phyloP scores from a whole-genome alignment of 2,329 filamentous ascomycete species.

The Clarireedia homoeocarpa region DNA sequence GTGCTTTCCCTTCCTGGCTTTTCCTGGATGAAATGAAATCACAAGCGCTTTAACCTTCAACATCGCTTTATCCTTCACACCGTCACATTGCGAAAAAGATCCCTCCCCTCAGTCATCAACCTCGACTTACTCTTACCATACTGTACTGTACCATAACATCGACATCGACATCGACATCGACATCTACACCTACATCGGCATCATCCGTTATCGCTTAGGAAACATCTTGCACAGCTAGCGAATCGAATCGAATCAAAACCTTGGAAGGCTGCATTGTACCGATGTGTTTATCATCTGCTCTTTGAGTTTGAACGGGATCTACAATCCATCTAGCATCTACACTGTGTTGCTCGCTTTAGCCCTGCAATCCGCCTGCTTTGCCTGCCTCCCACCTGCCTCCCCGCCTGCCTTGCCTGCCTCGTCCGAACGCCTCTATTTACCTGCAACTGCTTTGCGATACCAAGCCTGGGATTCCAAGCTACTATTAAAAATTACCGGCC shows the following conservation, averaged over 20 bases:
- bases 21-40: background rate
- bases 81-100: background rate
- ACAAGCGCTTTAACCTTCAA: background rate
- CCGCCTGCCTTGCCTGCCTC: background rate
- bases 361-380: background rate
- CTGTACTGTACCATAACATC: background rate
- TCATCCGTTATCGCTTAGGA: too few relatives aligned
- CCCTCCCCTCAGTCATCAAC: background rate
- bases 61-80: background rate
- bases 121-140: background rate
- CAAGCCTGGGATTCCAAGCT: background rate
- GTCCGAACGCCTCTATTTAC: background rate
- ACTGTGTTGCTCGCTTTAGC: background rate
- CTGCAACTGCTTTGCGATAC: slow-evolving; percentile 23
- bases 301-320: background rate
- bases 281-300: background rate
- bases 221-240: too few relatives aligned
- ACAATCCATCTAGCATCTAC: slow-evolving; percentile 1
- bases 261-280: background rate
- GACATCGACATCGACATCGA: background rate
- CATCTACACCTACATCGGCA: background rate
- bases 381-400: background rate
- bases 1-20: background rate
- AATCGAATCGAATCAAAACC: background rate
- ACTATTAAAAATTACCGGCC: background rate